Conservation (phyloP, 495 filamentous ascomycete genomes). For the Tuber calosporum region DNA sequence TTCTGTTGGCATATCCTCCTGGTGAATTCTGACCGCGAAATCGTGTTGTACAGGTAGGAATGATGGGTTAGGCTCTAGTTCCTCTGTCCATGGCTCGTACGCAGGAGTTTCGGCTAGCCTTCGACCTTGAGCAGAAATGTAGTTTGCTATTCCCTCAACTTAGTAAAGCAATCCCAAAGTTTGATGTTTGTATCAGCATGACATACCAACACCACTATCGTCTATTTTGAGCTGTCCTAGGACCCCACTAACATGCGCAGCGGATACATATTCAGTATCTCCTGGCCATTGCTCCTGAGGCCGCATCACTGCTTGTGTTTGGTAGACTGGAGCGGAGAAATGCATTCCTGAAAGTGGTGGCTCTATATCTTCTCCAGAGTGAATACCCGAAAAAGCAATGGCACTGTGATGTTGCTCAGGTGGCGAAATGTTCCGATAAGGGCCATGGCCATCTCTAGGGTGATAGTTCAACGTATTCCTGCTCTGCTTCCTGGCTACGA, state of each 20-base stretch:
- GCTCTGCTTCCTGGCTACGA: constrained; percentile 30
- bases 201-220: constrained; percentile 77
- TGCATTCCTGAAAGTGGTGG: constrained; percentile 33
- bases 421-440: constrained; percentile 32
- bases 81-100: constrained; percentile 41
- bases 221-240: constrained; percentile 82
- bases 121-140: constrained; percentile 40
- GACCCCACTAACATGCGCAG: constrained; percentile 68
- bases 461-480: constrained; percentile 31
- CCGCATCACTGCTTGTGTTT: constrained; percentile 32
- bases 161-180: background rate
- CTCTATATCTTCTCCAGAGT: constrained; percentile 32
- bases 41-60: constrained; percentile 38
- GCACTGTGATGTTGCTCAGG: constrained; percentile 30
- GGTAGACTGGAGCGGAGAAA: constrained; percentile 38
- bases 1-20: constrained; percentile 87
- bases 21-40: constrained; percentile 67
- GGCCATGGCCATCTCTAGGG: constrained; percentile 25
- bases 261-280: constrained; percentile 50
- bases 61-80: constrained; percentile 34
- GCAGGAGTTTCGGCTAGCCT: constrained; percentile 42
- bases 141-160: constrained; percentile 27
- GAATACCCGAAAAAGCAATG: constrained; percentile 26
- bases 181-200: background rate
- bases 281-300: constrained; percentile 50